Evolutionary conservation across 257 asterid species (phyloP).

Genomic region (Voacanga thouarsii): DNA sequence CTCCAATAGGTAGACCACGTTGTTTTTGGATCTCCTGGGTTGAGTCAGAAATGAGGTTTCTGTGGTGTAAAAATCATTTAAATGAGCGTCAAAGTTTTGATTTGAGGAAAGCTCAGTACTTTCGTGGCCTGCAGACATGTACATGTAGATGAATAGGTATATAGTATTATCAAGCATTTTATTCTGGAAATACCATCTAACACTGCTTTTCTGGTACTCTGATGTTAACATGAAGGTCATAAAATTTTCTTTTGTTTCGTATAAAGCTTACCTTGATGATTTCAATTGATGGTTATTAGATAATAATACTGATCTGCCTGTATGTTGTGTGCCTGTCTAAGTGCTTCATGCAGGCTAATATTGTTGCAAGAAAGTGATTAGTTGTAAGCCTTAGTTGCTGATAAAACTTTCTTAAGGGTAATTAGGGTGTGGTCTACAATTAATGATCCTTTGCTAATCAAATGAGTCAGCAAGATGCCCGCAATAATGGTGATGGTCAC

Average conservation of each 20-base stretch:
- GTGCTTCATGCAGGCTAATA: neutral
- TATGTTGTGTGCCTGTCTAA: neutral
- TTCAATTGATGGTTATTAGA: neutral
- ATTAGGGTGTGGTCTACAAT: neutral
- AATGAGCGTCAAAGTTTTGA: neutral
- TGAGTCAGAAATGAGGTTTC: no score
- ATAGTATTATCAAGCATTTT: neutral
- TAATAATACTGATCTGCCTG: neutral
- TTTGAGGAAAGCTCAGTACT: neutral
- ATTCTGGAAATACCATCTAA: neutral
- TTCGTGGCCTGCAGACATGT: neutral
- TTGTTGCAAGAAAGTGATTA: neutral
- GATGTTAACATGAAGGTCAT: neutral
- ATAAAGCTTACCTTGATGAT: conserved; percentile 1
- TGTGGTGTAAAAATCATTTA: neutral
- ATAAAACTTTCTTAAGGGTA: neutral
- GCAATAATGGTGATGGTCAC: neutral
- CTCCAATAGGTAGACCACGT: neutral
- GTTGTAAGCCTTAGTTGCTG: neutral
- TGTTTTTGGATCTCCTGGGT: neutral
- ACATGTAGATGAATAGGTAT: neutral
- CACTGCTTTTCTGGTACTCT: neutral
- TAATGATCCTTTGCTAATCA: conserved; percentile 1
- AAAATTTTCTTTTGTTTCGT: neutral
- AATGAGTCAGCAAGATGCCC: neutral